A percentile compares a stretch with the other conserved stretches of the same genome.
These are phyloP conservation scores for Leishmania major DNA, from an alignment of 208 protist species.

Conservation along the genomic window DNA sequence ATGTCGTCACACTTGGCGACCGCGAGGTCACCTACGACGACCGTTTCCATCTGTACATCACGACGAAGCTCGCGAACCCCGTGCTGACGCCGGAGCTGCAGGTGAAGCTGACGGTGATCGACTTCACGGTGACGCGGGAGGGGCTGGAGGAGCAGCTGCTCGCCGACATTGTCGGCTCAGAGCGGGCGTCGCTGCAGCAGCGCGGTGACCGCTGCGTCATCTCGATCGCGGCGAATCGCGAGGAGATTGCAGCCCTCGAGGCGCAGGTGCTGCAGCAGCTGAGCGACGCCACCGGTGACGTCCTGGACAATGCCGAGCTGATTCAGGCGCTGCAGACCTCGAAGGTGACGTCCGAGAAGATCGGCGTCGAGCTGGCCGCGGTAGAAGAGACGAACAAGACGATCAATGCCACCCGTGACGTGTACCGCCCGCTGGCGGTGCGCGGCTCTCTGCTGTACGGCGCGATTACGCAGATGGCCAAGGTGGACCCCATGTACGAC, in stretches of 20 bases:
- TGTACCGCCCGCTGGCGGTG: constrained; percentile 91
- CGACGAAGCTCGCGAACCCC: constrained; percentile 95
- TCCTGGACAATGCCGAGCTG: constrained; percentile 95
- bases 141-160: constrained; percentile 94
- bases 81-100: constrained; percentile 95
- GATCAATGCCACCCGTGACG: constrained; percentile 91
- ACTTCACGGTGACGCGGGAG: constrained; percentile 93
- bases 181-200: constrained; percentile 88
- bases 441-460: constrained; percentile 96
- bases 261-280: constrained; percentile 94
- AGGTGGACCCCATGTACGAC: constrained; percentile 95
- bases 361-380: constrained; percentile 87
- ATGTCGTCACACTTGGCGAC: constrained; percentile 93
- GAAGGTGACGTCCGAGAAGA: constrained; percentile 91
- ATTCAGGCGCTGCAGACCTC: constrained; percentile 93
- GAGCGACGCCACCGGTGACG: constrained; percentile 91
- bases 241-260: constrained; percentile 93
- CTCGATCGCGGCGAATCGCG: constrained; percentile 92
- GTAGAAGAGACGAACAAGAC: constrained; percentile 93
- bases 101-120: constrained; percentile 92
- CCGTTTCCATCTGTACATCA: constrained; percentile 95
- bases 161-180: constrained; percentile 85
- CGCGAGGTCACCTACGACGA: constrained; percentile 94
- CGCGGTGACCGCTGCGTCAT: constrained; percentile 89
- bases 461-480: constrained; percentile 90